Evolutionary conservation across 495 filamentous ascomycete species (phyloP).

Genomic region (Penicillium paxilli): DNA sequence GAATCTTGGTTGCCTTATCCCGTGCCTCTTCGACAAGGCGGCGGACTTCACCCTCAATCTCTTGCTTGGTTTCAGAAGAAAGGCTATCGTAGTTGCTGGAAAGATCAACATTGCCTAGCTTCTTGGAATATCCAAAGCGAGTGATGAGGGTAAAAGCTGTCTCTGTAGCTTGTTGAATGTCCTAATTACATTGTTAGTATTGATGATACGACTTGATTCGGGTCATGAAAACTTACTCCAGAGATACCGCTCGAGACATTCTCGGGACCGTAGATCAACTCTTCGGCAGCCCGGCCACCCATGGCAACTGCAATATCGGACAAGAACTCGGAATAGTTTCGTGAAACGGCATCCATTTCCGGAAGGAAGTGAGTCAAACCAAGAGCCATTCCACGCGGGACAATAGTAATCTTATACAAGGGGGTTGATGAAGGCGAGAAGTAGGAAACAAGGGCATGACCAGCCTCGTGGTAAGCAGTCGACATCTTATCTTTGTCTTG

Average conservation of each 20-base stretch:
- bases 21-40: slow-evolving; percentile 80
- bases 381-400: slow-evolving; percentile 81
- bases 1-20: slow-evolving; percentile 67
- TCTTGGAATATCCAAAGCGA: slow-evolving; percentile 81
- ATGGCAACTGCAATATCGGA: slow-evolving; percentile 79
- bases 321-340: slow-evolving; percentile 65
- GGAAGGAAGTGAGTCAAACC: slow-evolving; percentile 83
- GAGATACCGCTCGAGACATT: slow-evolving; percentile 83
- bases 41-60: slow-evolving; percentile 85
- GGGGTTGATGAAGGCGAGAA: slow-evolving; percentile 70
- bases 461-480: slow-evolving; percentile 97
- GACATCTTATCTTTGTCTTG: slow-evolving; percentile 80
- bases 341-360: slow-evolving; percentile 86
- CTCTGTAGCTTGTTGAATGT: slow-evolving; percentile 76
- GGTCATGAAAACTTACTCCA: slow-evolving; percentile 51
- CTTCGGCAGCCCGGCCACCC: slow-evolving; percentile 93
- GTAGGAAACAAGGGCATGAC: slow-evolving; percentile 86
- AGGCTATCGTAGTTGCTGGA: slow-evolving; percentile 73
- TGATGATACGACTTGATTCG: neutral
- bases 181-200: slow-evolving; percentile 45
- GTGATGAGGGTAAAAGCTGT: slow-evolving; percentile 86
- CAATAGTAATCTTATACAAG: slow-evolving; percentile 95
- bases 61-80: slow-evolving; percentile 77
- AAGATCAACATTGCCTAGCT: slow-evolving; percentile 87
- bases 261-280: slow-evolving; percentile 84